A percentile compares a stretch with the other conserved stretches of the same genome.
phyloP scores from a whole-genome alignment of 140 eudicot genomes.

The Cichorium intybus region DNA sequence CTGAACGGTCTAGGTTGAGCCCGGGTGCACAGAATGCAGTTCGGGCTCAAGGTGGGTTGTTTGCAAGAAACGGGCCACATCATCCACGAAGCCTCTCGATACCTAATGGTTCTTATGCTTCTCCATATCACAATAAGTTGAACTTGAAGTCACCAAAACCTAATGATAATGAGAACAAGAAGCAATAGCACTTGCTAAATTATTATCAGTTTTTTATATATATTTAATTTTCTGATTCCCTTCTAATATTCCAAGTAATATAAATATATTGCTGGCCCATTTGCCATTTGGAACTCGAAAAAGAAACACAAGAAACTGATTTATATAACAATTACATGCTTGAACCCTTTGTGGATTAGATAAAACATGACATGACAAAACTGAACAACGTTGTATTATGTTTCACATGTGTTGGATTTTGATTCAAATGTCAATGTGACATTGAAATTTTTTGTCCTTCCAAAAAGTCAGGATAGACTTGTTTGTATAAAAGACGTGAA shows the following conservation, averaged over 20 bases:
- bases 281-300: background rate
- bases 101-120: conserved; percentile 1
- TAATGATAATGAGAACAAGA: background rate
- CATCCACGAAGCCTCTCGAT: background rate
- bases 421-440: too few relatives aligned
- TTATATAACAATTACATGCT: background rate
- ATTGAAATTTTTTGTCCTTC: too few relatives aligned
- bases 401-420: too few relatives aligned
- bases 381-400: too few relatives aligned
- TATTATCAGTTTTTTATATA: background rate
- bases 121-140: background rate
- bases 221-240: background rate
- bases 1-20: background rate
- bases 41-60: background rate
- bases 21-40: background rate
- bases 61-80: background rate
- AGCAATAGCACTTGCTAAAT: background rate
- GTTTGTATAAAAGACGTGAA: too few relatives aligned
- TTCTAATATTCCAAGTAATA: background rate
- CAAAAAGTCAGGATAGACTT: too few relatives aligned
- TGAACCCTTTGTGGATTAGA: too few relatives aligned
- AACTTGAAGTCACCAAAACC: background rate
- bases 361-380: too few relatives aligned
- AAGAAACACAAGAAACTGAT: background rate
- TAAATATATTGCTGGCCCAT: background rate